A percentile compares a stretch with the other conserved stretches of the same genome.
Evolutionary conservation across 179 eudicot species (phyloP).

Genomic region (Gypsophila paniculata): DNA sequence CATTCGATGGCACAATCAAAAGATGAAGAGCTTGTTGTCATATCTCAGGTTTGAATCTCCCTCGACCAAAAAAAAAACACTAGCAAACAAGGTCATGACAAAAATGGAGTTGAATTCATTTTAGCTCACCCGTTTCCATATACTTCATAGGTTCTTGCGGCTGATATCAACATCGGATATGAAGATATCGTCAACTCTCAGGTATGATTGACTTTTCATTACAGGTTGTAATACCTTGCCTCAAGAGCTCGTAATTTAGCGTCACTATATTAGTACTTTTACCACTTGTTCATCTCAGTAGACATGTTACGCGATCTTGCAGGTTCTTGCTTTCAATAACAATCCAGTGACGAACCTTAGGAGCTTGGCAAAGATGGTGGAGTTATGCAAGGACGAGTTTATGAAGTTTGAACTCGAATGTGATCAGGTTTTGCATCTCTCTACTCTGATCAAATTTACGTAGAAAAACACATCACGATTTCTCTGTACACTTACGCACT

Average conservation of each 20-base stretch:
- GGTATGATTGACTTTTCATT: constrained; percentile 42
- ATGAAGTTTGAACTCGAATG: constrained; percentile 76
- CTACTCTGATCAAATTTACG: background rate
- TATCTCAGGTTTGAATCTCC: constrained; percentile 61
- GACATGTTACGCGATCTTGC: constrained; percentile 12
- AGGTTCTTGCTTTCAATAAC: constrained; percentile 81
- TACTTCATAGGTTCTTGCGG: constrained; percentile 66
- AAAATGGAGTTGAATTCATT: too few relatives aligned
- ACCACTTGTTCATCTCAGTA: too few relatives aligned
- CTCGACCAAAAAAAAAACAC: background rate
- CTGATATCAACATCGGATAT: constrained; percentile 89
- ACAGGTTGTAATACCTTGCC: too few relatives aligned
- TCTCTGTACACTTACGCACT: background rate
- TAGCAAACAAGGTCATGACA: background rate
- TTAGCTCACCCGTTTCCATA: background rate
- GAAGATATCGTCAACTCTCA: constrained; percentile 81
- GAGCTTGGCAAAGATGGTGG: constrained; percentile 79
- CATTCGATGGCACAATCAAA: constrained; percentile 69
- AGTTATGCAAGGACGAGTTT: constrained; percentile 68
- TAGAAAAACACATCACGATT: background rate
- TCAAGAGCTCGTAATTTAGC: too few relatives aligned
- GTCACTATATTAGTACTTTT: too few relatives aligned
- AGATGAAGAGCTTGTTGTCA: constrained; percentile 83
- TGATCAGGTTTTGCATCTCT: constrained; percentile 48
- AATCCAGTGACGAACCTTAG: constrained; percentile 77